Evolutionary conservation across 208 protist genomes (phyloP).

Genomic region (Acanthamoeba sp.): DNA sequence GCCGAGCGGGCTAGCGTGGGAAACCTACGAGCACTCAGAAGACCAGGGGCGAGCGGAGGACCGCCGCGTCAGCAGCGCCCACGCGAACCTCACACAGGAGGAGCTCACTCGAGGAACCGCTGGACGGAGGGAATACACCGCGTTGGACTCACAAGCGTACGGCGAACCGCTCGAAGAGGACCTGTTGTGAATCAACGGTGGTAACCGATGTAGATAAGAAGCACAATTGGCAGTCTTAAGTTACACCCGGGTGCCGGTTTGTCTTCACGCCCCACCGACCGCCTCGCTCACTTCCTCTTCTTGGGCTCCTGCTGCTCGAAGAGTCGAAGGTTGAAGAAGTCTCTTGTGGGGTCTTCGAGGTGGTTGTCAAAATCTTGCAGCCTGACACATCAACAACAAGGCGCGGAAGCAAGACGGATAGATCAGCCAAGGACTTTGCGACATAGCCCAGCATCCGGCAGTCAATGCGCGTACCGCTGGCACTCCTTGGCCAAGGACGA

Average conservation of each 20-base stretch:
- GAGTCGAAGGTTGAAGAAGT: slow-evolving; percentile 66
- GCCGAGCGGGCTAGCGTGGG: not conserved
- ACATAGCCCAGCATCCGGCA: not conserved
- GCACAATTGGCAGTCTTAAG: too few species aligned
- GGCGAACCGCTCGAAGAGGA: not conserved
- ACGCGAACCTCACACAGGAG: too few species aligned
- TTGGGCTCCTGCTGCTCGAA: slow-evolving; percentile 37
- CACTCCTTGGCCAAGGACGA: not conserved
- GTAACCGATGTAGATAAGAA: not conserved
- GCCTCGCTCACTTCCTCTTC: slow-evolving; percentile 5
- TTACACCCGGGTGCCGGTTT: not conserved
- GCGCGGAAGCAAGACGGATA: too few species aligned
- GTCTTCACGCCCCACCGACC: not conserved
- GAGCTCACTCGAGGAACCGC: not conserved
- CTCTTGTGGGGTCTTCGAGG: slow-evolving; percentile 40
- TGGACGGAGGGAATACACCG: not conserved
- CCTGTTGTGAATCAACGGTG: not conserved
- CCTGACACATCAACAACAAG: not conserved
- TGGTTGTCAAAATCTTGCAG: slow-evolving; percentile 75
- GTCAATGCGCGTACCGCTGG: not conserved
- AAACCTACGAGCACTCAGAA: not conserved
- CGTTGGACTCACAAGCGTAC: not conserved
- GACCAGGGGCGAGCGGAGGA: not conserved
- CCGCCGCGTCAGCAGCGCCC: too few species aligned
- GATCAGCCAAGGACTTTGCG: too few species aligned